These are phyloP conservation scores for Ogataea pilisensis DNA, from an alignment of 805 yeast genomes.

Conservation along the genomic window DNA sequence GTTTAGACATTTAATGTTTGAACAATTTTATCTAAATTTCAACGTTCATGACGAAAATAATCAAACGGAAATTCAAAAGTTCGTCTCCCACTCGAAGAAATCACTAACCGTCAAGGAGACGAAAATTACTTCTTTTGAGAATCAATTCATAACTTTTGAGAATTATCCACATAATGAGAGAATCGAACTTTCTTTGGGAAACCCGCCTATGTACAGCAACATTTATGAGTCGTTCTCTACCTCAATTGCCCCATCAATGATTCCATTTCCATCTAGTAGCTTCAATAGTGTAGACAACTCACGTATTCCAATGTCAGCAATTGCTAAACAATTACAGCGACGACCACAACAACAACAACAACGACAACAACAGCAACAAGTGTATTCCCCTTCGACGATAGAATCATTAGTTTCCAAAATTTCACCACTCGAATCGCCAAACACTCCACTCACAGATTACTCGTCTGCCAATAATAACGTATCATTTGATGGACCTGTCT, in stretches of 20 bases:
- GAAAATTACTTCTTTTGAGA: constrained; percentile 9
- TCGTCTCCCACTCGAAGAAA: constrained; percentile 4
- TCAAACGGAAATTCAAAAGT: not conserved
- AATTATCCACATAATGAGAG: constrained; percentile 8
- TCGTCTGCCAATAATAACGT: not conserved
- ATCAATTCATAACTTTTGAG: constrained; percentile 2
- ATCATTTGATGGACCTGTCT: not conserved
- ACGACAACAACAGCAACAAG: not conserved
- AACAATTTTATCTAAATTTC: constrained; percentile 6
- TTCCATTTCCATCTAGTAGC: too few relatives aligned
- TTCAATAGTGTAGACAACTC: too few relatives aligned
- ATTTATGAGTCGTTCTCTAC: not conserved
- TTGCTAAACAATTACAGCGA: too few relatives aligned
- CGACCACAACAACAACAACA: too few relatives aligned
- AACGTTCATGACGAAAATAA: not conserved
- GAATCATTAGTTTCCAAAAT: not conserved
- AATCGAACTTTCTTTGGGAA: not conserved
- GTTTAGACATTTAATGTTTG: constrained; percentile 7
- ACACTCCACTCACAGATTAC: not conserved
- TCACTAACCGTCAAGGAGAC: constrained; percentile 4
- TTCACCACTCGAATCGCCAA: not conserved
- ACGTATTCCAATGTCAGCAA: too few relatives aligned
- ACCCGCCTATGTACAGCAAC: not conserved
- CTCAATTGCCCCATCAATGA: not conserved
- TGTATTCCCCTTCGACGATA: not conserved